Evolutionary conservation across 495 filamentous ascomycete genomes (phyloP), one percentile per base, ranked within the genome.

Genomic region (Elasticomyces elasticus): DNA sequence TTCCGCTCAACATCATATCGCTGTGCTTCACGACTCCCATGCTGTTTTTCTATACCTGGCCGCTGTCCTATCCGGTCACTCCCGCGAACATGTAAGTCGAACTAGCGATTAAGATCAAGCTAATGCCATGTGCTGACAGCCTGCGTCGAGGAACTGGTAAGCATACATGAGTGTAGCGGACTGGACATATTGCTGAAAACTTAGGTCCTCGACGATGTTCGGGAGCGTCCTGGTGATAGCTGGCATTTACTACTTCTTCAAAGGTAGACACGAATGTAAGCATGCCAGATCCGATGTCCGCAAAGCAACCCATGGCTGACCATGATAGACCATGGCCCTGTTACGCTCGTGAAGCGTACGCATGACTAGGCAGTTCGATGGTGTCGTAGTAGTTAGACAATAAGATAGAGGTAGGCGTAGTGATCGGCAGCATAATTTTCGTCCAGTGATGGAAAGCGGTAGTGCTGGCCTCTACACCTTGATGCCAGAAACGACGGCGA

Each of bases 31-130:
- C 59, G n/a, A 56, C 64, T 33, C 37, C 65, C 5, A 60, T 64
- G 30, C 30, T 51, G 11, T 66, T 67, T 43, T 67, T 62, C 53
- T 60, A 62, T 15, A 28, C 31, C 17, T 67, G 20, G 64, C 52
- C 52, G n/a, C 24, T 54, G 22, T 9, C 1, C 1, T 43, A 52
- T 26, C 41, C 52, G 5, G 43, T 46, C 24, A 54, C 40, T 5
- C 24, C 52, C 5, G 5, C 30, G 19, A 41, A 46, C 20, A 48
- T 54, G 52, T 54, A 25, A 47, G 43, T 48, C 2, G n/a, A n/a
- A n/a, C n/a, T n/a, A 49, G 3, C 5, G 5, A 35, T 45, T 38
- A 9, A n/a, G 6, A 7, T 23, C 12, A 23, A 3, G 5, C 13
- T 3, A 1, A 19, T 40, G 35, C 35, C 5, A 2, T 40, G 2